Evolutionary conservation across 169 alveolate genomes (phyloP), one percentile per base, ranked within the genome.

Genomic region (Eimeria necatrix): DNA sequence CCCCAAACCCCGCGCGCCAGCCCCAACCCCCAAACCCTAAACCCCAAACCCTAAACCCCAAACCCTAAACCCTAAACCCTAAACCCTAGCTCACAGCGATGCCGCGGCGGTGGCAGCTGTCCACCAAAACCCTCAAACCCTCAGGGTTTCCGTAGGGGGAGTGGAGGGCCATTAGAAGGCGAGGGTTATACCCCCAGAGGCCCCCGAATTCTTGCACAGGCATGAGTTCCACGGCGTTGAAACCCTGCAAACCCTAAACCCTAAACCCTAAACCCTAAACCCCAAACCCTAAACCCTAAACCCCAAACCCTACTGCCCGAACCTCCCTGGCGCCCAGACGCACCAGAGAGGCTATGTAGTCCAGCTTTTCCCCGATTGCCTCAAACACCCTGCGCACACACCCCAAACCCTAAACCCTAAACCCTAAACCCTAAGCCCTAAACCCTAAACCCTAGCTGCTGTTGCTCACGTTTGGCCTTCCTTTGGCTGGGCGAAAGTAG

Each of bases 161-260:
- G 88, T 95, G 93, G 7, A 89, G 24, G 12, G 93, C 73, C 64
- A 93, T 49, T 9, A 93, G 60, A 61, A 96, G 93, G 56, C 97
- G 94, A 20, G 97, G 96, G 61, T 94, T 96, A 83, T 96, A 96
- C 1, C 97, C 97, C 97, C 97, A 96, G 84, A 91, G 93, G 32
- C 97, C 97, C 48, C 96, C 94, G 73, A 94, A 96, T 71, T 96
- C 97, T 24, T 94, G 93, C 48, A 96, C 93, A 8, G 97, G 97
- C 96, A 96, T 81, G 56, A 96, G 41, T 64, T 96, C 97, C 56
- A 96, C 32, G 60, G 96, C 94, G 52, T 61, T 96, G 81, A 96
- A 96, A 51, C 93, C 91, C 71, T 78, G 74, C 22, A 76, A 48
- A 51, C 78, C 74, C 48, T 24, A 84, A 84, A 22, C 74, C 80